A percentile compares a stretch with the other conserved stretches of the same genome.
Evolutionary conservation across 805 yeast species (phyloP).

Genomic region (Candida ovalis): DNA sequence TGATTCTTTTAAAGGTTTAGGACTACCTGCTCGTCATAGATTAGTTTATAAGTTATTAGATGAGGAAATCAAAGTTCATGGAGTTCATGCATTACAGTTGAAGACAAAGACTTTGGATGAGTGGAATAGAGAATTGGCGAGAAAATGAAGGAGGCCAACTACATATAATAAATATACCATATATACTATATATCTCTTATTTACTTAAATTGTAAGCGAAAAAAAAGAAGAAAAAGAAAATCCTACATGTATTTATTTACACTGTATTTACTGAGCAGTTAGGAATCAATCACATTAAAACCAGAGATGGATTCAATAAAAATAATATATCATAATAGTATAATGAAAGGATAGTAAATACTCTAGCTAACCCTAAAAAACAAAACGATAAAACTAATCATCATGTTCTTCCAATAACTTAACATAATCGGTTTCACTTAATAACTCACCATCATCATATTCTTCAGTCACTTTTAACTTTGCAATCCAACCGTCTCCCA

Average conservation of each 20-base stretch:
- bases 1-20: conserved; percentile 59
- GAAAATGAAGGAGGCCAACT: not conserved
- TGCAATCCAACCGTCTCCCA: conserved; percentile 93
- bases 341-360: too few relatives aligned
- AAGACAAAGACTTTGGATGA: conserved; percentile 74
- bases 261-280: too few relatives aligned
- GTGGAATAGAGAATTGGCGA: conserved; percentile 25
- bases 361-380: too few relatives aligned
- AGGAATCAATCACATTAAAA: too few relatives aligned
- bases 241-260: too few relatives aligned
- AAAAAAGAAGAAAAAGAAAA: too few relatives aligned
- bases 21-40: conserved; percentile 74
- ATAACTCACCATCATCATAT: conserved; percentile 40
- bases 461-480: conserved; percentile 54
- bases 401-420: conserved; percentile 54
- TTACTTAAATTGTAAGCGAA: too few relatives aligned
- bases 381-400: too few relatives aligned
- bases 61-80: conserved; percentile 66
- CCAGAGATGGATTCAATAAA: too few relatives aligned
- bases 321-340: too few relatives aligned
- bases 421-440: conserved; percentile 55
- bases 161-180: too few relatives aligned
- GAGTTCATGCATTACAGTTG: conserved; percentile 86
- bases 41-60: conserved; percentile 62
- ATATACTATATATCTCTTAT: too few relatives aligned